Base-by-base conservation (phyloP, 768 basidiomycete genomes). In the Paxillus ammoniavirescens region DNA sequence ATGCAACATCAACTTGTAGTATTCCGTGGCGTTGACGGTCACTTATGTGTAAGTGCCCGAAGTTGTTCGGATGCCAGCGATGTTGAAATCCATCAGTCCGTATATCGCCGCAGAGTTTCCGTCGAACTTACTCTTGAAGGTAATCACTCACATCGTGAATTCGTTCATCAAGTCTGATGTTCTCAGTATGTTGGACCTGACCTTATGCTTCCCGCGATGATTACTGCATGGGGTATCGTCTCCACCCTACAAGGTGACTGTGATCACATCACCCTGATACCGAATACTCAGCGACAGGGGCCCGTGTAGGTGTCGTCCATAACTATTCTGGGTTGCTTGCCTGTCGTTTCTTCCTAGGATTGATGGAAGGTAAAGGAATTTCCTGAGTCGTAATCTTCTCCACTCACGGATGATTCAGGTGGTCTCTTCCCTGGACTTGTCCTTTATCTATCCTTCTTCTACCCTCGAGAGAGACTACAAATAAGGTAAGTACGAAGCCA, bases 181-280 rank as follows among this genome's bases (percentile, higher is more conserved):
- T 30, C 42, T 50, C 63, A 78, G 68, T 52, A 54, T 53, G 55
- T 77, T 42, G 80, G 84, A 3, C 82, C 86, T 2, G 77, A 84
- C n/a, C 75, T 81, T 52, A 68, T 81, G 44, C 75, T 86, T 63
- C 87, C 88, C 0, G 66, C 79, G 1, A 81, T 87, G 77, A 67
- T 87, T 45, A 76, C 79, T 0, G 59, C 81, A 1, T 90, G 88
- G 87, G 87, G 87, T n/a, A 44, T 87, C n/a, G 77, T 83, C 13
- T 76, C 79, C 9, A 75, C 82, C 8, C 70, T 82, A 42, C 86
- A 89, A 76, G 85, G 83, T 77, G 23, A 54, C 48, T 18, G 60
- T 57, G 9, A 42, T n/a, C 15, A 10, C 43, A 10, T 41, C 43
- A 9, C 35, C 18, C 8, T 8, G 8, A 48, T 30, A 12, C 21